Conservation (phyloP, 306 rosid genomes). For the Dryas drummondii region DNA sequence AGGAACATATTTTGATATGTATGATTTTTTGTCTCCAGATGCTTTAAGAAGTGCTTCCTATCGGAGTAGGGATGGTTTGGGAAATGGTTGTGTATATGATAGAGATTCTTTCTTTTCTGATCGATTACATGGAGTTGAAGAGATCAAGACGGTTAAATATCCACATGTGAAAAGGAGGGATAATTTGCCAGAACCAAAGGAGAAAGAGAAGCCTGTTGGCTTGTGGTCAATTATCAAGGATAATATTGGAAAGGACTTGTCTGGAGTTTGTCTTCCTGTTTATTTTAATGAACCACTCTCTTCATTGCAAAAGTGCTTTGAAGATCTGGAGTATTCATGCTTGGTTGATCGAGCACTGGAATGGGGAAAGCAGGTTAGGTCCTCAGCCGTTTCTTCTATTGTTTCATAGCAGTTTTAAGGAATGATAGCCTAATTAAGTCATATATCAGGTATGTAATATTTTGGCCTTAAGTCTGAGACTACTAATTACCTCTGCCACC, state of each 20-base stretch:
- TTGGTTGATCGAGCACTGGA: conserved; percentile 88
- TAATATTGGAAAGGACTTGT: conserved; percentile 96
- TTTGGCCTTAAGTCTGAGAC: too few species aligned
- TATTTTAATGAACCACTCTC: conserved; percentile 99
- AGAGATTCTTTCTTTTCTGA: conserved; percentile 63
- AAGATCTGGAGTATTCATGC: conserved; percentile 93
- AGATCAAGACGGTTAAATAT: conserved; percentile 58
- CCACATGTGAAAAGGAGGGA: conserved; percentile 89
- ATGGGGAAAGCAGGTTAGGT: conserved; percentile 98
- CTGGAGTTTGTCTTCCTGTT: conserved; percentile 99
- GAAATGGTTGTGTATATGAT: conserved; percentile 56
- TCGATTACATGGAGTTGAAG: conserved; percentile 56
- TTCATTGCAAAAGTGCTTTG: conserved; percentile 95
- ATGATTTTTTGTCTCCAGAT: conserved; percentile 71
- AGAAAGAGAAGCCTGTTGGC: conserved; percentile 86
- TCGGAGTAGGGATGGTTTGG: conserved; percentile 74
- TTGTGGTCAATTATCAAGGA: conserved; percentile 99
- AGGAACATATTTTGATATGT: conserved; percentile 52
- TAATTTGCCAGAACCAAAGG: conserved; percentile 89
- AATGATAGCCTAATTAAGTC: conserved; percentile 40
- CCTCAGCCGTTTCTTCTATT: conserved; percentile 46
- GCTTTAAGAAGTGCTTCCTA: conserved; percentile 90
- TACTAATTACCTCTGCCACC: background rate
- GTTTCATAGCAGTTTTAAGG: conserved; percentile 46
- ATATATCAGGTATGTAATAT: conserved; percentile 9